Evolutionary conservation across 208 protist genomes (phyloP), one percentile per base, ranked within the genome.

Genomic region (Trypanosoma vivax): DNA sequence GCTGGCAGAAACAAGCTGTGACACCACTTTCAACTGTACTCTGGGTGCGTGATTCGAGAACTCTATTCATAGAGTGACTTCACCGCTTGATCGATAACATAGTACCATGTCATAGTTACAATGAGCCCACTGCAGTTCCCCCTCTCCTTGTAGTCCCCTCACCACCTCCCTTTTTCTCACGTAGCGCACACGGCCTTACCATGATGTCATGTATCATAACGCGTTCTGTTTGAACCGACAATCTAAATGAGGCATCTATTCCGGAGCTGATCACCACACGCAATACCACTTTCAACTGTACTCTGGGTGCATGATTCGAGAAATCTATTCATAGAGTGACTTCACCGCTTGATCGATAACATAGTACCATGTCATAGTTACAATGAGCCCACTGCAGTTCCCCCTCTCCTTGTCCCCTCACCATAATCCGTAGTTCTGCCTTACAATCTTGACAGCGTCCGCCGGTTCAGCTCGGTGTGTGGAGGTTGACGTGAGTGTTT

Each of bases 151-250:
- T 52, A 23, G 25, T 31, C 18, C 43, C 27, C 23, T 43, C 23
- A 13, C 24, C 4, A 2, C 25, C 18, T 53, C 9, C 9, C 27
- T 14, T 40, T 11, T 14, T 47, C 31, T 42, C 53, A 11, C 33
- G 35, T 52, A 35, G 5, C 6, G 19, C 25, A 16, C 5, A 11
- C 1, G 21, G 3, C 21, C 3, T 1, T 47, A 19, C 19, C 35
- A 34, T 57, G 23, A 57, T 52, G 47, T 30, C 25, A 10, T 35
- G 19, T 47, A 4, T 24, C 24, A 45, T 52, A 70, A 56, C 43
- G 67, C 67, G 67, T 79, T 80, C 62, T 80, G 67, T 80, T 80
- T 76, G 68, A 76, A 37, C 68, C 65, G 68, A 80, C 24, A 19
- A 13, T 29, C 30, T 50, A 11, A 41, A 18, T 73, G 53, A 62